These are phyloP conservation scores for Boletus pseudopeckii DNA, from an alignment of 768 basidiomycete species.

Conservation along the genomic window DNA sequence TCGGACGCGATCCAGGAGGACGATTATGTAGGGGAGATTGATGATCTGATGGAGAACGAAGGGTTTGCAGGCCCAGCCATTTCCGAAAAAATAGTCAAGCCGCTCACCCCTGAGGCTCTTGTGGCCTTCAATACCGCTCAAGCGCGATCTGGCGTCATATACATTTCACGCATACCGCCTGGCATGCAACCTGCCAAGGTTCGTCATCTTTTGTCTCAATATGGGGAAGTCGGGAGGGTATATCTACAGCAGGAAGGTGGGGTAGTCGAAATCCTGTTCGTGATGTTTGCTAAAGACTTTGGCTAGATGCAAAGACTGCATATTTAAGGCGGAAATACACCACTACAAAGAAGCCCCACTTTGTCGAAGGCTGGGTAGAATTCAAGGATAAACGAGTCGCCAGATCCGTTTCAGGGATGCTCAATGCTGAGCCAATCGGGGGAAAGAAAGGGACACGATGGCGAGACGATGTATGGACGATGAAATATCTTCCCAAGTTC, in stretches of 20 bases:
- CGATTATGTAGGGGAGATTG: slow-evolving; percentile 26
- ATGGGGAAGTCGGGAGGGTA: slow-evolving; percentile 89
- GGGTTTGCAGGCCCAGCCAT: slow-evolving; percentile 51
- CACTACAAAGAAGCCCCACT: slow-evolving; percentile 81
- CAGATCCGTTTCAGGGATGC: slow-evolving; percentile 85
- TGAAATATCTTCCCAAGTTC: slow-evolving; percentile 97
- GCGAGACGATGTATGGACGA: slow-evolving; percentile 98
- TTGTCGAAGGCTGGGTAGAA: slow-evolving; percentile 97
- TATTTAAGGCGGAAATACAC: slow-evolving; percentile 81
- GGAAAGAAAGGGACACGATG: slow-evolving; percentile 88
- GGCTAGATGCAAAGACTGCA: slow-evolving; percentile 77
- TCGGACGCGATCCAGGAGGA: slow-evolving; percentile 23
- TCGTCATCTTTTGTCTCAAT: slow-evolving; percentile 84
- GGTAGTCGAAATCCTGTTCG: background rate
- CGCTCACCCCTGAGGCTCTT: slow-evolving; percentile 70
- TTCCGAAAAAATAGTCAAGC: slow-evolving; percentile 56
- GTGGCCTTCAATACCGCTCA: slow-evolving; percentile 72
- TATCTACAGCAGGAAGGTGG: slow-evolving; percentile 93
- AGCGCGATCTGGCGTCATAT: slow-evolving; percentile 80
- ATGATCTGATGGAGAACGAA: slow-evolving; percentile 45
- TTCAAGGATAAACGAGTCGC: slow-evolving; percentile 94
- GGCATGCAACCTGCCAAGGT: slow-evolving; percentile 98
- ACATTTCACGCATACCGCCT: slow-evolving; percentile 94
- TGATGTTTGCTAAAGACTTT: background rate
- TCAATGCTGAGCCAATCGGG: slow-evolving; percentile 94